phyloP scores from a whole-genome alignment of 2,329 filamentous ascomycete species.

The Zasmidium cellare region DNA sequence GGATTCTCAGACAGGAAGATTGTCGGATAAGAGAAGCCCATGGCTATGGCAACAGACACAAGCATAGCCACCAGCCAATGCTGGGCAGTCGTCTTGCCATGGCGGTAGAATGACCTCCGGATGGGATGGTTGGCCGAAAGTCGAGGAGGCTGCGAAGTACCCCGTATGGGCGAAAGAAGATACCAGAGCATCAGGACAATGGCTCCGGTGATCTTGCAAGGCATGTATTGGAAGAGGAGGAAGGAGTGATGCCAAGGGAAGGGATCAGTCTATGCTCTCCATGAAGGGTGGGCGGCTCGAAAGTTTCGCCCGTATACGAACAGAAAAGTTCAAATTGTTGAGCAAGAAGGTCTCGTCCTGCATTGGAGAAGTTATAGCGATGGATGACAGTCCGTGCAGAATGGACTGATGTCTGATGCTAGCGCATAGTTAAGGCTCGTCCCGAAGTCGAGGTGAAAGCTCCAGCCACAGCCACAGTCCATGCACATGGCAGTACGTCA shows the following conservation, averaged over 20 bases:
- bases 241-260: not conserved
- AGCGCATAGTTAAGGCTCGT: not conserved
- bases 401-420: not conserved
- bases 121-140: constrained; percentile 66
- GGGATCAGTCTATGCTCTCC: not conserved
- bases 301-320: too few species aligned
- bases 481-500: not conserved
- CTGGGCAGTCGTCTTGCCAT: constrained; percentile 68
- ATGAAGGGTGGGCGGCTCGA: not conserved
- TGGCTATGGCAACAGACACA: constrained; percentile 69
- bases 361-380: too few species aligned
- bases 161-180: constrained; percentile 72
- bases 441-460: not conserved
- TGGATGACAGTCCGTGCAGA: not conserved
- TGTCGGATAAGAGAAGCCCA: constrained; percentile 71
- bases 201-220: constrained; percentile 6
- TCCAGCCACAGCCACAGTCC: not conserved
- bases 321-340: too few species aligned
- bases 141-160: constrained; percentile 72
- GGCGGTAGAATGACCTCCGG: constrained; percentile 64
- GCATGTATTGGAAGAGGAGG: constrained; percentile 1
- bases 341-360: too few species aligned
- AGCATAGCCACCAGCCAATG: constrained; percentile 75
- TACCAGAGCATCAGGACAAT: constrained; percentile 39
- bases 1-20: constrained; percentile 73